These are phyloP conservation scores for Hygrocybe punicea DNA, from an alignment of 768 basidiomycete species.

Conservation along the genomic window DNA sequence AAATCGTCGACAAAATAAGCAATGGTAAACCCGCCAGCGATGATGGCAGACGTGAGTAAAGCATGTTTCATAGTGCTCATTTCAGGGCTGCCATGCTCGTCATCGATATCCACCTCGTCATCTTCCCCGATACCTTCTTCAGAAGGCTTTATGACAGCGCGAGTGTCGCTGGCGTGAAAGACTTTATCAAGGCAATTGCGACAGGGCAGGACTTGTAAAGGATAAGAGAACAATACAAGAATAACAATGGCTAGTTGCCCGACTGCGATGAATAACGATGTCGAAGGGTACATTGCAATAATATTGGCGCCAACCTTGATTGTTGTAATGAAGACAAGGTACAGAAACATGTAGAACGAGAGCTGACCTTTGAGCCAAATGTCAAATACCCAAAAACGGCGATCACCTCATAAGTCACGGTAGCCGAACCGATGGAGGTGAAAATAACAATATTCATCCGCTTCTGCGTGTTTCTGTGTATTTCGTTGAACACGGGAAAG, in stretches of 20 bases:
- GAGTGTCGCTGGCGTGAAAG: conserved; percentile 47
- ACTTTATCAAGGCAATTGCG: conserved; percentile 90
- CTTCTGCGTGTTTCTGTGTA: conserved; percentile 71
- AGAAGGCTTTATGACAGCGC: not conserved
- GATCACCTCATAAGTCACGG: conserved; percentile 83
- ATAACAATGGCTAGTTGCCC: conserved; percentile 92
- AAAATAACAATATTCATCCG: conserved; percentile 88
- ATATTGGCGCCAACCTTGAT: conserved; percentile 83
- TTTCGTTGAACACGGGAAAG: conserved; percentile 92
- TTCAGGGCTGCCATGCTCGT: conserved; percentile 52
- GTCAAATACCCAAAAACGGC: conserved; percentile 89
- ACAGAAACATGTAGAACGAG: not conserved
- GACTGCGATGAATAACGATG: conserved; percentile 86
- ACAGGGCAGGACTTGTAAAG: conserved; percentile 91
- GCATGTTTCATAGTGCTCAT: conserved; percentile 69
- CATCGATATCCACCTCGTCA: conserved; percentile 44
- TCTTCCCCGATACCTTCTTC: conserved; percentile 43
- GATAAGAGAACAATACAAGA: conserved; percentile 89
- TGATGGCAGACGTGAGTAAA: conserved; percentile 63
- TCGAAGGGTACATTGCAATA: conserved; percentile 90
- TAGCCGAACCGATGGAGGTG: conserved; percentile 80
- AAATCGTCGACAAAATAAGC: conserved; percentile 79
- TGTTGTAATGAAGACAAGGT: conserved; percentile 5
- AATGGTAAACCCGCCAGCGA: conserved; percentile 61
- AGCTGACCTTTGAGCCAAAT: conserved; percentile 73